Base-by-base conservation (phyloP, 345 rosid species). In the Citrus trifoliata region DNA sequence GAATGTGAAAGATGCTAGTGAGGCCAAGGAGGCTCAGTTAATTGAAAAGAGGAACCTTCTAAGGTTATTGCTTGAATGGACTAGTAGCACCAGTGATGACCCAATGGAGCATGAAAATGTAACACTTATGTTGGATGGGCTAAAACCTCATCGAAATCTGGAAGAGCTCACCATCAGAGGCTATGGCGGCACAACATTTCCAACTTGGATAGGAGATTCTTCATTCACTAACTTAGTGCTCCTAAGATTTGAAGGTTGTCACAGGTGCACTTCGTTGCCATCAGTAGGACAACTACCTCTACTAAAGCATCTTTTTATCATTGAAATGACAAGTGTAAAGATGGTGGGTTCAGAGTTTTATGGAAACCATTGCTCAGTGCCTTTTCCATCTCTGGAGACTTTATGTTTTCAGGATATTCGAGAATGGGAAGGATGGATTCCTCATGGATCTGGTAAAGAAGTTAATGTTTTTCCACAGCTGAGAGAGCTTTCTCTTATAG, bases 361-460 rank as follows among this genome's bases (percentile, higher is more conserved):
- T 53, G 80, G 80, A 66, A 42, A 35, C 1, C 28, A 32, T 14
- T 24, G 32, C 65, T 30, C 77, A 16, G 68, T 35, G 58, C 73
- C 68, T 71, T 81, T 81, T 48, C 80, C 80, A 8, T 72, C 74
- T 2, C 27, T 77, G 22, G 75, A 72, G 78, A 58, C 21, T 13
- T 30, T 77, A 19, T 42, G 28, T 67, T 85, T 87, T 75, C 30
- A 76, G 30, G 42, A 24, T 40, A 73, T 83, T 84, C 68, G 21
- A 25, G 74, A 81, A 75, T 85, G 87, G 90, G 81, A 80, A 63
- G 78, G 66, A 28, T 85, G 90, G 88, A 42, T 30, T 76, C 51
- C 80, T 53, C 73, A 59, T 0, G 74, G 71, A 81, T 62, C 8
- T 1, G 25, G 42, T 61, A 24, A 16, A 16, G 76, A 74, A 46